Conservation (phyloP, 768 basidiomycete genomes). For the Mycena alexandri region DNA sequence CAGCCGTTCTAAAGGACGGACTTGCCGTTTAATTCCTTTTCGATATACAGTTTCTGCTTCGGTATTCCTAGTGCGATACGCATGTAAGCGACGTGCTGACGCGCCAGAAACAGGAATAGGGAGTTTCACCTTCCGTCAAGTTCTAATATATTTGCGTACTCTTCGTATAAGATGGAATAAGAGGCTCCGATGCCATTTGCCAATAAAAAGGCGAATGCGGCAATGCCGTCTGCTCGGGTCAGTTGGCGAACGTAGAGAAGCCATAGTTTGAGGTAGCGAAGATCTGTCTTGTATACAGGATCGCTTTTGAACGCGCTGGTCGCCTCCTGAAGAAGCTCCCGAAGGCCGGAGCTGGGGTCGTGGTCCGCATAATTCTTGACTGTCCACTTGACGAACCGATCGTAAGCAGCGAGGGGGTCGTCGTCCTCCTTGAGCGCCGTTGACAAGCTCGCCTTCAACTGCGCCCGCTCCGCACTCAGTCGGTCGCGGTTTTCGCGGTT, state of each 20-base stretch:
- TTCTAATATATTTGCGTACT: conserved; percentile 88
- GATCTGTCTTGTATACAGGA: conserved; percentile 85
- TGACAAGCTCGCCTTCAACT: conserved; percentile 55
- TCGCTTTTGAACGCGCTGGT: conserved; percentile 88
- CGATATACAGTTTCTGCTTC: conserved; percentile 88
- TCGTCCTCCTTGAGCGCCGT: conserved; percentile 78
- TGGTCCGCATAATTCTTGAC: conserved; percentile 81
- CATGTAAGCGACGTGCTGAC: conserved; percentile 2
- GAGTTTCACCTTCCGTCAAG: conserved; percentile 75
- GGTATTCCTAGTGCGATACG: conserved; percentile 60
- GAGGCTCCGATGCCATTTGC: conserved; percentile 81
- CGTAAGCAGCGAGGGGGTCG: conserved; percentile 88
- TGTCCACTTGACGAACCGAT: conserved; percentile 92
- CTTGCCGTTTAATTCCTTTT: conserved; percentile 84
- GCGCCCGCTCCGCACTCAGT: conserved; percentile 36
- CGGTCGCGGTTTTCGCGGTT: conserved; percentile 17
- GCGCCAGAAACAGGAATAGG: conserved; percentile 34
- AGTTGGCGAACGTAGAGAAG: conserved; percentile 85
- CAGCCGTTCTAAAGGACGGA: conserved; percentile 86
- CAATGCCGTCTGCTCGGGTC: conserved; percentile 75
- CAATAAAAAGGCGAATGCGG: conserved; percentile 80
- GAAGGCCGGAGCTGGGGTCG: conserved; percentile 77
- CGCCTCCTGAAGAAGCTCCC: conserved; percentile 86
- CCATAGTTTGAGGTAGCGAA: conserved; percentile 95
- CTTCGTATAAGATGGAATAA: conserved; percentile 89